Percentiles rank a stretch among this genome's conserved stretches.
Evolutionary conservation across 371 early-diverging fungal species (phyloP).

Genomic region (Batrachochytrium dendrobatidis): DNA sequence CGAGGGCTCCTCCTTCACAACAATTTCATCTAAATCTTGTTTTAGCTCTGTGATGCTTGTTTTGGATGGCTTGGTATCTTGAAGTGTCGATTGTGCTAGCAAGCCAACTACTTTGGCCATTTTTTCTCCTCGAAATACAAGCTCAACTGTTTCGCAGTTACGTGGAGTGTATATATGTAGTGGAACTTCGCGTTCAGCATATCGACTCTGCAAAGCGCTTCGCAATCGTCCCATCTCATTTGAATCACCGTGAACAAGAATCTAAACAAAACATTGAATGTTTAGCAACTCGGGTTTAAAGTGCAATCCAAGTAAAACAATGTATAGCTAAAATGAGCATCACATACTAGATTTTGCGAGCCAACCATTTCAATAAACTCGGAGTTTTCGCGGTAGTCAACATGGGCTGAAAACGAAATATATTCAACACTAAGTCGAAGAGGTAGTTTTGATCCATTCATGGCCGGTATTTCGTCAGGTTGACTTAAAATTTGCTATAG

Average conservation of each 20-base stretch:
- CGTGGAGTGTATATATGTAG: constrained; percentile 87
- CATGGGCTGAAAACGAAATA: constrained; percentile 99
- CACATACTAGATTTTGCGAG: constrained; percentile 85
- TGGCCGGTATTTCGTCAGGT: constrained; percentile 81
- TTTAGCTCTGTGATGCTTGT: too few relatives aligned
- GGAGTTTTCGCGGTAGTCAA: constrained; percentile 98
- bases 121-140: constrained; percentile 94
- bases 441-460: constrained; percentile 87
- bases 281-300: background rate
- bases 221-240: constrained; percentile 97
- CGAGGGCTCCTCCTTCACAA: background rate
- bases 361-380: constrained; percentile 97
- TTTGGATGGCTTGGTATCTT: too few relatives aligned
- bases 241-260: constrained; percentile 98
- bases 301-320: background rate
- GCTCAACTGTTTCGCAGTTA: constrained; percentile 89
- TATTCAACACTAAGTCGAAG: constrained; percentile 92
- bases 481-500: constrained; percentile 80
- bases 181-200: constrained; percentile 70
- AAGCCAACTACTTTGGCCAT: constrained; percentile 52
- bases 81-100: too few relatives aligned
- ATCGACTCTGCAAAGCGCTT: constrained; percentile 81
- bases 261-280: constrained; percentile 28
- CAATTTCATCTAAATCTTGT: too few relatives aligned
- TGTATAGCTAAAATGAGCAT: background rate